A percentile compares a stretch with the other conserved stretches of the same genome.
Evolutionary conservation across 345 rosid species (phyloP).

Genomic region (Brassica napus): DNA sequence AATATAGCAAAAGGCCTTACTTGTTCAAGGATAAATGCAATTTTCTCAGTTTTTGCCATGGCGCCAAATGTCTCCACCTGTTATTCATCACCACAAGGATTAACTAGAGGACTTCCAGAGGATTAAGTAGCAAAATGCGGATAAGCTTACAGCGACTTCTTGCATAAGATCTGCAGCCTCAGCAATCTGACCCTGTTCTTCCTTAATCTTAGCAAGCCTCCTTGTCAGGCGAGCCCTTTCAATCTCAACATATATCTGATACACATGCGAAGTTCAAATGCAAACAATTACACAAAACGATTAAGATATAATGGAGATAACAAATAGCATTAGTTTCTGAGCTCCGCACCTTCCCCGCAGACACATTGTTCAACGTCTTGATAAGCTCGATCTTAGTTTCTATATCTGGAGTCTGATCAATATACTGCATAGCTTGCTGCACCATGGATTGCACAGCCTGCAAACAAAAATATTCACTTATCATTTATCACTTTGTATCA

Average conservation of each 20-base stretch:
- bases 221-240: constrained; percentile 94
- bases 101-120: neutral
- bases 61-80: constrained; percentile 99
- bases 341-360: constrained; percentile 85
- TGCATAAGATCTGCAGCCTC: constrained; percentile 99
- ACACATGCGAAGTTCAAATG: neutral
- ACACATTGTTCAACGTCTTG: constrained; percentile 73
- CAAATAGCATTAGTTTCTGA: neutral
- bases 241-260: constrained; percentile 90
- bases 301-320: neutral
- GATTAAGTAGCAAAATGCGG: constrained; percentile 5
- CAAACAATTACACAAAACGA: neutral
- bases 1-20: constrained; percentile 41
- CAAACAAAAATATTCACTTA: neutral
- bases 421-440: constrained; percentile 95
- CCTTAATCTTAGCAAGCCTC: constrained; percentile 96
- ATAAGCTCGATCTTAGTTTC: constrained; percentile 91
- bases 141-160: constrained; percentile 85
- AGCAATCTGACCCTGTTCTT: constrained; percentile 87
- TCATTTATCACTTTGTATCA: neutral
- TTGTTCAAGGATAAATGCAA: constrained; percentile 96
- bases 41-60: constrained; percentile 99
- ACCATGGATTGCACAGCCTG: constrained; percentile 99
- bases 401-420: constrained; percentile 92
- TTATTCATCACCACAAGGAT: constrained; percentile 8